Conservation (phyloP, 2,329 filamentous ascomycete genomes). For the Fusarium redolens region DNA sequence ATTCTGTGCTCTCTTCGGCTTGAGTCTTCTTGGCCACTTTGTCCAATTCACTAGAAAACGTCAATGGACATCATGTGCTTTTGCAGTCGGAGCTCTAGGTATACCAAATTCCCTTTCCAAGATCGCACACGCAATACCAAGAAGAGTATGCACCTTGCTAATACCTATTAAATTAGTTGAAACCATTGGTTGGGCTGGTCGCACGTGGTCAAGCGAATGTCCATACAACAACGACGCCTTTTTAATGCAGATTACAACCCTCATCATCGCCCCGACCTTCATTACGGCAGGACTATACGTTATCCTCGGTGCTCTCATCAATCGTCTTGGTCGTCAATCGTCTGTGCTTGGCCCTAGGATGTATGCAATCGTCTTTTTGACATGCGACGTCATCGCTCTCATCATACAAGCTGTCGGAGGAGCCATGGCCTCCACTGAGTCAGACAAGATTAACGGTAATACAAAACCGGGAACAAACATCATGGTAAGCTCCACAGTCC, state of each 20-base stretch:
- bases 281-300: not conserved
- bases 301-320: not conserved
- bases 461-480: not conserved
- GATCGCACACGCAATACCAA: not conserved
- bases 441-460: not conserved
- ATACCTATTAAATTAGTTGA: not conserved
- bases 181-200: not conserved
- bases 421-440: not conserved
- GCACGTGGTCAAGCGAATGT: not conserved
- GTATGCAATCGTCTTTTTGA: not conserved
- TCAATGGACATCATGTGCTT: not conserved
- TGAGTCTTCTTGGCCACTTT: not conserved
- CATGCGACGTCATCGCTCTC: not conserved
- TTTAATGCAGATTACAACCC: not conserved
- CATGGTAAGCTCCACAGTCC: not conserved
- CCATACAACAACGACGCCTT: not conserved
- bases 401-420: not conserved
- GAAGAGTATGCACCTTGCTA: rapidly evolving
- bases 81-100: not conserved
- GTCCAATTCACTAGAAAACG: not conserved
- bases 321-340: not conserved
- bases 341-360: not conserved
- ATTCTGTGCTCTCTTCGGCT: not conserved
- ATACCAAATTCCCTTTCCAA: not conserved
- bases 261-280: not conserved